Percentiles rank a stretch among this genome's conserved stretches.
Evolutionary conservation across 768 basidiomycete genomes (phyloP).

Genomic region (Tremella fuciformis): DNA sequence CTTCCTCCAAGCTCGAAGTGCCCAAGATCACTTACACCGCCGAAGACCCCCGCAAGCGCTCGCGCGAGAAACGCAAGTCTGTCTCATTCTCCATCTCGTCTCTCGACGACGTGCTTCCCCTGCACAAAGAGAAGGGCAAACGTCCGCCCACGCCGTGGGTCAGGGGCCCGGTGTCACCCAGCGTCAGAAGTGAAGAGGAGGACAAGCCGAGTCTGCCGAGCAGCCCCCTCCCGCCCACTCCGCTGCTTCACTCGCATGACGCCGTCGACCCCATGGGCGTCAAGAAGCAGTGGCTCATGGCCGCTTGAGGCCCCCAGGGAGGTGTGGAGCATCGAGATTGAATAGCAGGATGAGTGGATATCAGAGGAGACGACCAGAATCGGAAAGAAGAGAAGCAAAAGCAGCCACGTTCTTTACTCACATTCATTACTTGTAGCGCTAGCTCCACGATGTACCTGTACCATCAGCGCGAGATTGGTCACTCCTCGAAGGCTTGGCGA

Average conservation of each 20-base stretch:
- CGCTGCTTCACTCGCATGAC: conserved; percentile 10
- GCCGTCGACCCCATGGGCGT: conserved; percentile 18
- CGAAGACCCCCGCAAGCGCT: not conserved
- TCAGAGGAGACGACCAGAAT: too few relatives aligned
- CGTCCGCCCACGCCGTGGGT: conserved; percentile 20
- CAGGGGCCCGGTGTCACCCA: conserved; percentile 13
- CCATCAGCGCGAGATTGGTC: too few relatives aligned
- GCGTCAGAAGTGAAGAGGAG: not conserved
- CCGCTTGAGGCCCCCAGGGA: not conserved
- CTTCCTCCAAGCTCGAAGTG: not conserved
- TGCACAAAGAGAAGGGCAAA: not conserved
- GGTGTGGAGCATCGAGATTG: too few relatives aligned
- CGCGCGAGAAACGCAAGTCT: conserved; percentile 14
- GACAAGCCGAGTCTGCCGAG: conserved; percentile 6
- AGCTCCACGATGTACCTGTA: too few relatives aligned
- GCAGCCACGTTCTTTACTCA: too few relatives aligned
- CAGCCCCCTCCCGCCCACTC: conserved; percentile 1
- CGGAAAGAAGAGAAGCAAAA: too few relatives aligned
- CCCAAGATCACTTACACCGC: conserved; percentile 16
- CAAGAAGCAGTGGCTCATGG: conserved; percentile 18
- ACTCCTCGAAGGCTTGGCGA: too few relatives aligned
- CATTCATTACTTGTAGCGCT: too few relatives aligned
- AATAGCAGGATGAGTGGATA: not conserved
- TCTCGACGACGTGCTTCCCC: conserved; percentile 13
- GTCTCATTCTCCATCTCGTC: conserved; percentile 25